phyloP scores from a whole-genome alignment of 139 green algal genomes.

The Asterochloris erici region DNA sequence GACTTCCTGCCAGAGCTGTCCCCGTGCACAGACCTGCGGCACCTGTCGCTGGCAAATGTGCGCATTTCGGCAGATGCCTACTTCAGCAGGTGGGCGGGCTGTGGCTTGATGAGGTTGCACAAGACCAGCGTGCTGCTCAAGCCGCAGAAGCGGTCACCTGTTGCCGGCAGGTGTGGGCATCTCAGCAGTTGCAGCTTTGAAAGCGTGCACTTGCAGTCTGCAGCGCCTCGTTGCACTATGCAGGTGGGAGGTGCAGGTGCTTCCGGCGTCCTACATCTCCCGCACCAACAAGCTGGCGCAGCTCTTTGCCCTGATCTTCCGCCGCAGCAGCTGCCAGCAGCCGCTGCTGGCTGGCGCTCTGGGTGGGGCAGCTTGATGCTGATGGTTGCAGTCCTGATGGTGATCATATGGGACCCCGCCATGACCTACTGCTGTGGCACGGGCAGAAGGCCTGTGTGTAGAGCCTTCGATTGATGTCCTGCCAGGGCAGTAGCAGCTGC shows the following conservation, averaged over 20 bases:
- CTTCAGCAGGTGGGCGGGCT: background rate
- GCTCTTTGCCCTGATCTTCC: conserved; percentile 86
- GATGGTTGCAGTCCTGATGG: too few species aligned
- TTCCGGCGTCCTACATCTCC: conserved; percentile 27
- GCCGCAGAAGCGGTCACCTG: too few species aligned
- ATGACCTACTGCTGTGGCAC: too few species aligned
- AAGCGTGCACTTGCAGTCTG: conserved; percentile 34
- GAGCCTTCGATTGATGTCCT: background rate
- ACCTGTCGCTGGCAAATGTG: conserved; percentile 58
- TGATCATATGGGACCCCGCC: too few species aligned
- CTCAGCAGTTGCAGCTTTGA: background rate
- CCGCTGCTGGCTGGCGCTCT: conserved; percentile 82
- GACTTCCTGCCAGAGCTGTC: conserved; percentile 92
- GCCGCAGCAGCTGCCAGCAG: conserved; percentile 74
- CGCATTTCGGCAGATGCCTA: conserved; percentile 21
- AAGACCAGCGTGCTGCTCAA: too few species aligned
- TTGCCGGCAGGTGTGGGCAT: too few species aligned
- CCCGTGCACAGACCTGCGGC: conserved; percentile 61
- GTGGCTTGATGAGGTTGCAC: too few species aligned
- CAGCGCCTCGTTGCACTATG: conserved; percentile 26
- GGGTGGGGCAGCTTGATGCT: conserved; percentile 37
- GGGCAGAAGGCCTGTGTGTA: too few species aligned
- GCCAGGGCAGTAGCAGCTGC: background rate
- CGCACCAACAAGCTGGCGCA: conserved; percentile 59
- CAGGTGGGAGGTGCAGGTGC: conserved; percentile 46